Evolutionary conservation across 106 monocot species (phyloP), one percentile per base, ranked within the genome.

Genomic region (Allium cepa): DNA sequence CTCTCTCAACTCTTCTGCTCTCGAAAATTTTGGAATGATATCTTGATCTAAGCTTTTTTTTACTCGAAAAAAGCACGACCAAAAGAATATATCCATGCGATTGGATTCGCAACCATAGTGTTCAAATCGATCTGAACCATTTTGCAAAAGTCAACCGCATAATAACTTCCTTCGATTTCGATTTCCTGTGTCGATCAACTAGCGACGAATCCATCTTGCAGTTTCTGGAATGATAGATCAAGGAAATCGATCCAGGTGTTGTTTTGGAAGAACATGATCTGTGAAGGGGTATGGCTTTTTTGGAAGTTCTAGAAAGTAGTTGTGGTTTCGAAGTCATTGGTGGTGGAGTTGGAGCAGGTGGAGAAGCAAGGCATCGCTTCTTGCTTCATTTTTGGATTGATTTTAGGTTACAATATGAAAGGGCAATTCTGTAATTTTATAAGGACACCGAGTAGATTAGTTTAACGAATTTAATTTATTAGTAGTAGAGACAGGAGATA

Each of bases 51-150:
- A 7, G 10, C 46, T 9, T 7, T 11, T 66, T 48, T 10, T 47
- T 7, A 52, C 4, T 11, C 2, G 94, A 64, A 94, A 94, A 68
- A 87, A 90, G 59, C 87, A 77, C 52, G 67, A 50, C 83, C 85
- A 13, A 63, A n/a, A 3, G 52, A 73, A 64, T 94, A 90, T 62
- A 87, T 85, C 94, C 94, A 94, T 0, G 74, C 87, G 9, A 94
- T 59, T 0, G 72, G 72, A 56, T 69, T 68, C 53, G 14, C 48
- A 11, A 4, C 46, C 4, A 67, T 59, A 10, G 83, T 90, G 11
- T 16, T 50, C 50, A 50, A 11, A 18, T 90, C 75, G 11, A 79
- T 78, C 77, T 52, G 63, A 9, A 45, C 22, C 87, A 83, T 85
- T 15, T 70, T 14, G 8, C 80, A 60, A 66, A 94, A 87, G 51